Conservation (phyloP, 2,329 filamentous ascomycete species). For the Scedosporium dehoogii region DNA sequence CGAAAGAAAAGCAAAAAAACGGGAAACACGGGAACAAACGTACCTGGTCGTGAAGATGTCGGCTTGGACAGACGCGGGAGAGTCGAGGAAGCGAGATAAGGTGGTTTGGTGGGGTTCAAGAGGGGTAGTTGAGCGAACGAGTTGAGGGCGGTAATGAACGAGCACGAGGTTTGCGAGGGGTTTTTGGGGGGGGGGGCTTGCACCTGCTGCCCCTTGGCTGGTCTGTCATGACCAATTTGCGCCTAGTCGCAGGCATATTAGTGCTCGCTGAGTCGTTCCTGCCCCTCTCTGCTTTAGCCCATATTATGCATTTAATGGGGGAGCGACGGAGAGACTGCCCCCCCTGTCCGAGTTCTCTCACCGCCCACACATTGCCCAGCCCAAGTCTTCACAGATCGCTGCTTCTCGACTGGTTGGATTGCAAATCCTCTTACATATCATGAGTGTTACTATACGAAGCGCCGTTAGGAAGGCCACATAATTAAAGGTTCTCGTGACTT, state of each 20-base stretch:
- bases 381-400: neutral
- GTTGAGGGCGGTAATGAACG: neutral
- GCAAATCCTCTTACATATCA: neutral
- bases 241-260: neutral
- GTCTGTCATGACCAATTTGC: too few relatives aligned
- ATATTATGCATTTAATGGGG: neutral
- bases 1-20: neutral
- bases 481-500: neutral
- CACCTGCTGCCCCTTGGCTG: too few relatives aligned
- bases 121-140: neutral
- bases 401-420: neutral
- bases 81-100: neutral
- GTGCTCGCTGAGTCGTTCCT: neutral
- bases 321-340: neutral
- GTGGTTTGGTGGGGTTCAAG: slow-evolving; percentile 1
- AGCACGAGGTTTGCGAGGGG: neutral
- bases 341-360: neutral
- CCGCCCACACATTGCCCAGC: neutral
- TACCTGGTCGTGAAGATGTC: neutral
- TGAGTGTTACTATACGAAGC: too few relatives aligned
- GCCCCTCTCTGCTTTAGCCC: neutral
- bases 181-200: too few relatives aligned
- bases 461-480: neutral
- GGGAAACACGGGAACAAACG: neutral
- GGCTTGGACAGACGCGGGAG: neutral